Evolutionary conservation across 371 early-diverging fungal species (phyloP), one percentile per base, ranked within the genome.

Genomic region (Nosema granulosis): DNA sequence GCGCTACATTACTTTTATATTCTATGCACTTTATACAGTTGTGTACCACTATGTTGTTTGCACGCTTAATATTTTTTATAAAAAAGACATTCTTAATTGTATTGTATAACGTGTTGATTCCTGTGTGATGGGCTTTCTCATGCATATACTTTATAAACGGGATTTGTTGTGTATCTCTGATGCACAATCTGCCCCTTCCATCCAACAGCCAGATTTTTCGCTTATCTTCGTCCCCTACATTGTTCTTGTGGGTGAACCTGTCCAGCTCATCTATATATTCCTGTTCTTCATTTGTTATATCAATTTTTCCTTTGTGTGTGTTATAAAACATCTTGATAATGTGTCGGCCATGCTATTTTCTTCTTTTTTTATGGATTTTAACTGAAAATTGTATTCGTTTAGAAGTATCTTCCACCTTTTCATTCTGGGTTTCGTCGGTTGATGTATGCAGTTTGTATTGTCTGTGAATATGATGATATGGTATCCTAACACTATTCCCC

Each of bases 391-490:
- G n/a, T n/a, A n/a, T n/a, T n/a, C n/a, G n/a, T n/a, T n/a, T n/a
- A n/a, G n/a, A n/a, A n/a, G n/a, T n/a, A n/a, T n/a, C n/a, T n/a
- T n/a, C n/a, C n/a, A n/a, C n/a, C n/a, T n/a, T n/a, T n/a, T n/a
- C n/a, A n/a, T n/a, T n/a, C n/a, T n/a, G n/a, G n/a, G n/a, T 20
- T 20, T 24, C 13, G 13, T 56, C 4, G n/a, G 13, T n/a, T 56
- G 20, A 24, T 56, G 24, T 43, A 58, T 24, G 20, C 29, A 28
- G 28, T 58, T 58, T 58, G 11, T 28, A 24, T 58, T 58, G 62
- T 87, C 86, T 0, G 83, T 84, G 6, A 68, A 56, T 0, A 86
- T 66, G 4, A 72, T 52, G 58, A 84, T 84, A 0, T 72, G 56
- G 0, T 50, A 20, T 0, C 76, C 71, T 35, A 3, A 12, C n/a